phyloP scores from a whole-genome alignment of 2,329 filamentous ascomycete genomes.

The Monilinia fructicola region DNA sequence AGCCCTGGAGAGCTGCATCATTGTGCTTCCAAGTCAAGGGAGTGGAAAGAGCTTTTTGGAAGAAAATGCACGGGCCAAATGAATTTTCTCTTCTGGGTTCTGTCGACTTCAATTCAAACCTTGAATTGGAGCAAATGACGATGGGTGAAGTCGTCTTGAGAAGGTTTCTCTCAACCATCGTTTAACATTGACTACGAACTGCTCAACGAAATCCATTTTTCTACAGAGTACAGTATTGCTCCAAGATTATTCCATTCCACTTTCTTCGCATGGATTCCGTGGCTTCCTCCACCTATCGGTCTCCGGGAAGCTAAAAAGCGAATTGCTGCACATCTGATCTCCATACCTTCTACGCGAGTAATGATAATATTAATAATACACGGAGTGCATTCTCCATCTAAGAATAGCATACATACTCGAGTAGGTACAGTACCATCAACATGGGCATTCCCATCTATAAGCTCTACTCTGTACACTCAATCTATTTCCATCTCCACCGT shows the following conservation, averaged over 20 bases:
- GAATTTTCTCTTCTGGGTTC: background rate
- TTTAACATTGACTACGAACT: background rate
- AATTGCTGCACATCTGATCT: conserved; percentile 17
- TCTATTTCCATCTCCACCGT: background rate
- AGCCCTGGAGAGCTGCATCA: too few species aligned
- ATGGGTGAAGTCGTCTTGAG: background rate
- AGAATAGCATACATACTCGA: background rate
- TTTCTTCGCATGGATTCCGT: background rate
- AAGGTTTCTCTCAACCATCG: background rate
- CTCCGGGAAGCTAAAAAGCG: background rate
- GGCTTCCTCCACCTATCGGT: background rate
- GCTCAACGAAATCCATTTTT: background rate
- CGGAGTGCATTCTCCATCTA: background rate
- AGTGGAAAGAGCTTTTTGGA: background rate
- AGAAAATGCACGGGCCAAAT: conserved; percentile 1
- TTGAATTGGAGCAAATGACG: background rate
- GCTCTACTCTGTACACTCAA: background rate
- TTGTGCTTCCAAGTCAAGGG: background rate
- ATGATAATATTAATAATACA: background rate
- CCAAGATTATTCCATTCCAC: background rate
- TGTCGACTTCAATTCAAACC: background rate
- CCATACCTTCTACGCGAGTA: too few species aligned
- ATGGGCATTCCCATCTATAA: background rate
- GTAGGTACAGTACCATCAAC: too few species aligned
- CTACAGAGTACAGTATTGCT: too few species aligned